Percentiles rank a stretch among this genome's conserved stretches.
Evolutionary conservation across 176 grass and related monocot genomes (phyloP).

Genomic region (Cocos nucifera): DNA sequence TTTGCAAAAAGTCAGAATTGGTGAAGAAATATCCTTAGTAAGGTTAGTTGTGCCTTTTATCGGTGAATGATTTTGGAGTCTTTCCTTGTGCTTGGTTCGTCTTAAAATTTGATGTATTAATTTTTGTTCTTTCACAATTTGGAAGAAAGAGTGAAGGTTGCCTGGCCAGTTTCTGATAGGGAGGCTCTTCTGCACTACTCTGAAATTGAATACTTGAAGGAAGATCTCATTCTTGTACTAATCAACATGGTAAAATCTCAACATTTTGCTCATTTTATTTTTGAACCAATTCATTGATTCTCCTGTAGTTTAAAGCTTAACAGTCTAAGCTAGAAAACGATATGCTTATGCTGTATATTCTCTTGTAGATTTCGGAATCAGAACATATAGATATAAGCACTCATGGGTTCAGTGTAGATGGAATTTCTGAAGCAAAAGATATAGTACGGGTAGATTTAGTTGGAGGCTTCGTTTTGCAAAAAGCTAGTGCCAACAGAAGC

Average conservation of each 20-base stretch:
- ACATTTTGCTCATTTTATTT: no score
- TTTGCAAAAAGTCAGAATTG: conserved; percentile 80
- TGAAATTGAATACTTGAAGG: conserved; percentile 78
- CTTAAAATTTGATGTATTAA: conserved; percentile 24
- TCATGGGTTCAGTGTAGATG: conserved; percentile 60
- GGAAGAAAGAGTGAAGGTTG: conserved; percentile 98
- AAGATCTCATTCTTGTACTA: conserved; percentile 86
- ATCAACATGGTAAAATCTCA: conserved; percentile 65
- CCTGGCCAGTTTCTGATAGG: conserved; percentile 95
- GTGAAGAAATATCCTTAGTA: conserved; percentile 89
- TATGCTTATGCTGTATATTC: conserved; percentile 7
- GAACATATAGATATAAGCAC: conserved; percentile 46
- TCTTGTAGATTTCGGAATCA: conserved; percentile 59
- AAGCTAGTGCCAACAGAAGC: conserved; percentile 52
- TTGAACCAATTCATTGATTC: not conserved
- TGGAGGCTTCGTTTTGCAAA: conserved; percentile 89
- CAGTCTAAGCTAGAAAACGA: conserved; percentile 12
- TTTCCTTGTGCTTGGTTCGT: not conserved
- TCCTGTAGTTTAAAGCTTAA: conserved; percentile 2
- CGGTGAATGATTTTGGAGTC: no score
- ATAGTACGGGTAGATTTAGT: conserved; percentile 67
- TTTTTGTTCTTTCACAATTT: conserved; percentile 56
- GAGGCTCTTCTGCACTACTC: conserved; percentile 92
- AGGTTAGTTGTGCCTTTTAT: conserved; percentile 45
- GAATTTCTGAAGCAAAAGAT: conserved; percentile 73